Percentiles rank a stretch among this genome's conserved stretches.
These are phyloP conservation scores for Amphicarpaea edgeworthii DNA, from an alignment of 306 rosid species.

Conservation along the genomic window DNA sequence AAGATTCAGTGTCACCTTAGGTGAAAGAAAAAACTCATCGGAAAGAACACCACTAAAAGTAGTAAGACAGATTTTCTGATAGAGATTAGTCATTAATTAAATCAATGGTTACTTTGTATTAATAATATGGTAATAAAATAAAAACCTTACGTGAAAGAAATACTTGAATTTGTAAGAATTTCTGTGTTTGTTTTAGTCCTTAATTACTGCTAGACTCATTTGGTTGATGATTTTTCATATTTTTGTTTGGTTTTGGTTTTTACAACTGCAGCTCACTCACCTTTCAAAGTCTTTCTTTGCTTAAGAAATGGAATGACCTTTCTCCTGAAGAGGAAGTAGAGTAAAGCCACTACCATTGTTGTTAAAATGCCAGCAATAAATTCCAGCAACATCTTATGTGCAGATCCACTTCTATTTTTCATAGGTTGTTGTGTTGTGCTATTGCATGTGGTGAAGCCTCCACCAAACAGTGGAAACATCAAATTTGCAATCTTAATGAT, in stretches of 20 bases:
- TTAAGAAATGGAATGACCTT: conserved; percentile 53
- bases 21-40: conserved; percentile 22
- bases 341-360: conserved; percentile 45
- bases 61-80: no score
- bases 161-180: neutral
- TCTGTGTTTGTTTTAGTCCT: neutral
- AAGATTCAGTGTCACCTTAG: conserved; percentile 16
- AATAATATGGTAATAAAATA: no score
- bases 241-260: conserved; percentile 1
- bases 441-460: conserved; percentile 38
- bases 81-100: no score
- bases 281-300: conserved; percentile 44
- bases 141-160: conserved; percentile 7
- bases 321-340: conserved; percentile 52
- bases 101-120: no score
- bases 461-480: conserved; percentile 2
- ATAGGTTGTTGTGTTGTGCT: conserved; percentile 12
- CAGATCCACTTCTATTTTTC: neutral
- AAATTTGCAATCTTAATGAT: conserved; percentile 41
- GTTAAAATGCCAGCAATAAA: conserved; percentile 57
- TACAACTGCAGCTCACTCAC: conserved; percentile 52
- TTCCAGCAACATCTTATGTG: conserved; percentile 43
- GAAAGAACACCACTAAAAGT: no score
- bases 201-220: neutral
- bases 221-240: neutral